Conservation (phyloP, 257 asterid species). For the Przewalskia tangutica region DNA sequence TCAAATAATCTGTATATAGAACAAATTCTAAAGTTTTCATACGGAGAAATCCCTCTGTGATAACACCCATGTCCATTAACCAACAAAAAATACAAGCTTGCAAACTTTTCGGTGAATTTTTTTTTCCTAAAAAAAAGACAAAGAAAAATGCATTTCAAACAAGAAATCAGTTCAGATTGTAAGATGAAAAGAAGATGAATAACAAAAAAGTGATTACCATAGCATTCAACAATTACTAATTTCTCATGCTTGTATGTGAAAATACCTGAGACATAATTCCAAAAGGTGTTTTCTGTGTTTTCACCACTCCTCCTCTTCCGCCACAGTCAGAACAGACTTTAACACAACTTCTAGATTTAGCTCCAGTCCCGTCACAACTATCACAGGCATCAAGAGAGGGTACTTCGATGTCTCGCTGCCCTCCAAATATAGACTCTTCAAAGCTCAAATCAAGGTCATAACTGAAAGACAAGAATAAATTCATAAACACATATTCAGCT, state of each 20-base stretch:
- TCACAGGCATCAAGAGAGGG: slow-evolving; percentile 57
- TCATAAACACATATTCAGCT: background rate
- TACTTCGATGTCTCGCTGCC: slow-evolving; percentile 58
- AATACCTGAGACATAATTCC: slow-evolving; percentile 92
- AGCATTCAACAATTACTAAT: slow-evolving; percentile 8
- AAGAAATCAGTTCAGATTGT: background rate
- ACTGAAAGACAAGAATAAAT: slow-evolving; percentile 28
- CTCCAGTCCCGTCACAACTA: slow-evolving; percentile 82
- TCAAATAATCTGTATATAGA: background rate
- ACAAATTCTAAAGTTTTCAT: background rate
- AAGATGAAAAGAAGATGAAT: background rate
- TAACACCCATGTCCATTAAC: background rate
- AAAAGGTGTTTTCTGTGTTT: slow-evolving; percentile 78
- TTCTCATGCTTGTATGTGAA: slow-evolving; percentile 1
- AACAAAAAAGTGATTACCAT: background rate
- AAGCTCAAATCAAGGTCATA: slow-evolving; percentile 69
- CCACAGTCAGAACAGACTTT: slow-evolving; percentile 61
- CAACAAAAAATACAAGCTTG: background rate
- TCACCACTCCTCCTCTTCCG: slow-evolving; percentile 70
- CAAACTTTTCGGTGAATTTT: background rate
- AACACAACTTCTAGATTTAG: slow-evolving; percentile 57
- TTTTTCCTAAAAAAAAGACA: background rate
- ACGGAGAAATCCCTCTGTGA: background rate
- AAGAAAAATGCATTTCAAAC: background rate
- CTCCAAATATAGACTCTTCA: slow-evolving; percentile 83